A percentile compares a stretch with the other conserved stretches of the same genome.
phyloP scores from a whole-genome alignment of 805 yeast species.

The Wickerhamiella brachini region DNA sequence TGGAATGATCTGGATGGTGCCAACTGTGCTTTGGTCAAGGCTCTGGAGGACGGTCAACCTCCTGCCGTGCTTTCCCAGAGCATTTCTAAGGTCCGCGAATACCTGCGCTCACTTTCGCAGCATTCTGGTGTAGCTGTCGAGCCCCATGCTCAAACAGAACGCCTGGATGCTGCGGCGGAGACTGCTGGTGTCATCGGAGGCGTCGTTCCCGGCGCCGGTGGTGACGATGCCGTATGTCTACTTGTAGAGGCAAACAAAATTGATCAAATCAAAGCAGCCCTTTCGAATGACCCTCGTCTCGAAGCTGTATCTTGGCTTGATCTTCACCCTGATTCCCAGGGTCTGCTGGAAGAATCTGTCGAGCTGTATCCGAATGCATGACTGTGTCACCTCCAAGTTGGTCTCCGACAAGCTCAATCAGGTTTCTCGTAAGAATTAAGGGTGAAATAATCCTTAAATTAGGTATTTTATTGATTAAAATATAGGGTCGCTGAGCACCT shows the following conservation, averaged over 20 bases:
- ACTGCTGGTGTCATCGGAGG: conserved; percentile 78
- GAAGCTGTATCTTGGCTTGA: conserved; percentile 32
- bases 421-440: too few species aligned
- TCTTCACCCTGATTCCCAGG: conserved; percentile 30
- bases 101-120: conserved; percentile 46
- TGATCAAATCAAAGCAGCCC: conserved; percentile 10
- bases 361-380: background rate
- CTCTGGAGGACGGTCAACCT: conserved; percentile 27
- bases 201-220: conserved; percentile 99
- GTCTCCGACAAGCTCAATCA: too few species aligned
- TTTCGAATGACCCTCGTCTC: conserved; percentile 12
- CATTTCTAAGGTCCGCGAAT: conserved; percentile 33
- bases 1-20: conserved; percentile 44
- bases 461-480: too few species aligned
- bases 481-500: too few species aligned
- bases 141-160: conserved; percentile 58
- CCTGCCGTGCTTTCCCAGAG: conserved; percentile 14
- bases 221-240: conserved; percentile 81
- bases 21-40: conserved; percentile 42
- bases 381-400: too few species aligned
- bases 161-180: conserved; percentile 43
- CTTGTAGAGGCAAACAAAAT: conserved; percentile 40
- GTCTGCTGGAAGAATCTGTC: conserved; percentile 18
- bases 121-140: conserved; percentile 77
- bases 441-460: background rate